Base-by-base conservation (phyloP, 352 stramenopile species). In the Pythium myriotylum region DNA sequence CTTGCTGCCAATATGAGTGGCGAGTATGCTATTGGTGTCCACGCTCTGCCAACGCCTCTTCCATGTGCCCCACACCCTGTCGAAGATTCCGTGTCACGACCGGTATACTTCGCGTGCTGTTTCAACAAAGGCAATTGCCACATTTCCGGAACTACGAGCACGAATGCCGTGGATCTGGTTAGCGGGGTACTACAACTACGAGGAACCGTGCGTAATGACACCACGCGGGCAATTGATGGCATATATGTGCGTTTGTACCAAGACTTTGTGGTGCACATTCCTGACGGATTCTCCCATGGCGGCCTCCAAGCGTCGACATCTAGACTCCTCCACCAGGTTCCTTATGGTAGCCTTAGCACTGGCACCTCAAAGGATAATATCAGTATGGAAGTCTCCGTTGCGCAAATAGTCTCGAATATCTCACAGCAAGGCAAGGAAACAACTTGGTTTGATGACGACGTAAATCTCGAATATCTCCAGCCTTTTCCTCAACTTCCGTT, bases 31-130 rank as follows among this genome's bases (percentile, higher is more conserved):
- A 65, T 65, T n/a, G 58, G 23, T 2, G 49, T 65, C 29, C 49
- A 59, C 32, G 58, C 49, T 2, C 24, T 65, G 16, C 58, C 58
- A 2, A 22, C 19, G 9, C 23, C 29, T 1, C 40, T 22, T 4
- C 40, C n/a, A 6, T 41, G 47, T 26, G 39, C 41, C 5, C 32
- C 46, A 5, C 33, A 10, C 7, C 35, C 51, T 0, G 3, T 61
- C 2, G 23, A 56, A 26, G 59, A 67, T 8, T 8, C 43, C 4
- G 19, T n/a, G 22, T 48, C 46, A 5, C 50, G 35, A 23, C 19
- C 29, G 9, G 59, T 61, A 16, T 55, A 54, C 17, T 54, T 67
- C n/a, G 24, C 61, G 59, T 60, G 59, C 45, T 67, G 59, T 26
- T 59, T 67, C 42, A 59, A 61, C 14, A 32, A 61, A 20, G 50